Base-by-base conservation (phyloP, 2,329 filamentous ascomycete species). In the Ophiostoma ips region DNA sequence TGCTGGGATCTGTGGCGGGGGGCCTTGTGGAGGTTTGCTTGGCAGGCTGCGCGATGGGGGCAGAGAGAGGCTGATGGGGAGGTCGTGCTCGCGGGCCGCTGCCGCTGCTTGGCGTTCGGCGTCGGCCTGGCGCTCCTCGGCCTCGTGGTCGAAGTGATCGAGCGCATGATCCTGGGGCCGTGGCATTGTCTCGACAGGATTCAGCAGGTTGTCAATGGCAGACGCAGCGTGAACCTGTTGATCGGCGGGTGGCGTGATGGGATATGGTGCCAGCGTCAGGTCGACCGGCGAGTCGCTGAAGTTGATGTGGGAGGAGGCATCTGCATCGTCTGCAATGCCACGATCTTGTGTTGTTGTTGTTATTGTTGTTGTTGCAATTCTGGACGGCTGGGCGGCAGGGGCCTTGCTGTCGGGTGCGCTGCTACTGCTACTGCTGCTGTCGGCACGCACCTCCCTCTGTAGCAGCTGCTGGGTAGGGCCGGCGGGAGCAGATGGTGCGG, bases 161-260 rank as follows among this genome's bases (percentile, higher is more conserved):
- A 75, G 62, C 2, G 76, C 76, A 58, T 81, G 76, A 53, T 81
- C 75, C 19, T 75, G 73, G 3, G 77, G 66, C 37, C 73, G 77
- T 11, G 78, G 77, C 77, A 82, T 81, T 13, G 69, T 62, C 56
- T 75, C 74, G 19, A 71, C 68, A 15, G 76, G 74, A 56, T 77
- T 71, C n/a, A 79, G 61, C 21, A 79, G 63, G 40, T 74, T 70
- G 10, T 64, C 63, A 3, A 76, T 71, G 2, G 66, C 67, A n/a
- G 71, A 71, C 3, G 64, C 60, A 2, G 59, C 64, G 21, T 56
- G 64, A 62, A 37, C 9, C 10, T 63, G 60, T 46, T 70, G 68
- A 55, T 79, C 73, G 2, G 76, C 73, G 1, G 79, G 77, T 40
- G 79, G 78, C 10, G 79, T 82, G 45, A 81, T 78, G 3, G 79